phyloP scores from a whole-genome alignment of 371 early-diverging fungal species.

The Blakeslea trispora region DNA sequence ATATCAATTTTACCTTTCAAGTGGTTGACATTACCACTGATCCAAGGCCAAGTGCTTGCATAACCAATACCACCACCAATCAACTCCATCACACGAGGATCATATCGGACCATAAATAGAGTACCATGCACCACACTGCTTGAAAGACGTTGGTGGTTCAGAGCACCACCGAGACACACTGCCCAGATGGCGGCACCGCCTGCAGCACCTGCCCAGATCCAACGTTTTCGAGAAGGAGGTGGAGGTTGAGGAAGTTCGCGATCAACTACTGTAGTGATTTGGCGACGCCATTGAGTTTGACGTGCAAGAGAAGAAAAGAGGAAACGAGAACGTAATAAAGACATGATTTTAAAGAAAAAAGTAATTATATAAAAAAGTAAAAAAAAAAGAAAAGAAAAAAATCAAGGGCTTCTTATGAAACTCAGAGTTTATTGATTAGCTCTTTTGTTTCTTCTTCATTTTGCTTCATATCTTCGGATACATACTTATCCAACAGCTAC shows the following conservation, averaged over 20 bases:
- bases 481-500: slow-evolving; percentile 44
- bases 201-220: slow-evolving; percentile 49
- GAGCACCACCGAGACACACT: slow-evolving; percentile 56
- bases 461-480: slow-evolving; percentile 39
- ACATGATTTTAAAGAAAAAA: slow-evolving; percentile 6
- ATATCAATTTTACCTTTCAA: slow-evolving; percentile 68
- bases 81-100: slow-evolving; percentile 53
- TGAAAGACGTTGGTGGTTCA: slow-evolving; percentile 68
- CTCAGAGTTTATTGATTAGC: slow-evolving; percentile 4
- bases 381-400: background rate
- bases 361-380: background rate
- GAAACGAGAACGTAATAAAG: slow-evolving; percentile 11
- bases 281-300: slow-evolving; percentile 6
- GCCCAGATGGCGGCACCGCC: slow-evolving; percentile 64
- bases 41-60: slow-evolving; percentile 67
- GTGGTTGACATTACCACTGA: slow-evolving; percentile 67
- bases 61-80: slow-evolving; percentile 66
- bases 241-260: slow-evolving; percentile 42
- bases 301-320: background rate
- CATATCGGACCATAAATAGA: slow-evolving; percentile 64
- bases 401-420: background rate
- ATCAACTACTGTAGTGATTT: slow-evolving; percentile 31
- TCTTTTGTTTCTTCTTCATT: slow-evolving; percentile 37
- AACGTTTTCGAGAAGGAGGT: slow-evolving; percentile 40
- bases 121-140: slow-evolving; percentile 67